Percentiles rank a stretch among this genome's conserved stretches.
Evolutionary conservation across 2,329 filamentous ascomycete genomes (phyloP).

Genomic region (Calonectria pauciramosa): DNA sequence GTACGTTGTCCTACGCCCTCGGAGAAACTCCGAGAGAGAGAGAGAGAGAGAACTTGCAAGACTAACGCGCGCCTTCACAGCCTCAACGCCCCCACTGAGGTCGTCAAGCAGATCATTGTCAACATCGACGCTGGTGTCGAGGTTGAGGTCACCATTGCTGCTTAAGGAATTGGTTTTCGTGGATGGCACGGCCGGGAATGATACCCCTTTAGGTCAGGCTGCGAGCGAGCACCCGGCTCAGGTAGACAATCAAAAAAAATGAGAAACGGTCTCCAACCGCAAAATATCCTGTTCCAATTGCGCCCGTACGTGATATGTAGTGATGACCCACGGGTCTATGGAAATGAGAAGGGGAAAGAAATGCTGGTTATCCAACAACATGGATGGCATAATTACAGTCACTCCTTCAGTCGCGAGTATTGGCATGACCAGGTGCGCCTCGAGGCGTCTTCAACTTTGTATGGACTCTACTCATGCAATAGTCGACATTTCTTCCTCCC

Average conservation of each 20-base stretch:
- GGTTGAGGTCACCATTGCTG: constrained; percentile 93
- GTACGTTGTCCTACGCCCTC: constrained; percentile 64
- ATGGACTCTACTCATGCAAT: background rate
- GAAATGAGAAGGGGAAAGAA: background rate
- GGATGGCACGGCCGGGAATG: constrained; percentile 24
- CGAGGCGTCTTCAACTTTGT: background rate
- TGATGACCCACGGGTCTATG: background rate
- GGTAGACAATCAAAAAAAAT: constrained; percentile 34
- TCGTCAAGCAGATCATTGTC: constrained; percentile 96
- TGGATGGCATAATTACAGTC: too few relatives aligned
- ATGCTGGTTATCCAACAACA: too few relatives aligned
- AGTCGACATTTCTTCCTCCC: background rate
- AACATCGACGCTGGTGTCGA: constrained; percentile 96
- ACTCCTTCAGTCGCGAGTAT: background rate
- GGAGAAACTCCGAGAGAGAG: too few relatives aligned
- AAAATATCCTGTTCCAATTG: constrained; percentile 1
- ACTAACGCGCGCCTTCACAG: constrained; percentile 55
- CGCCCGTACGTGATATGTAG: background rate
- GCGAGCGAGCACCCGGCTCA: constrained; percentile 25
- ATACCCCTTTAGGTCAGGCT: constrained; percentile 26
- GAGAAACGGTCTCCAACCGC: constrained; percentile 20
- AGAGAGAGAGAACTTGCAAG: too few relatives aligned
- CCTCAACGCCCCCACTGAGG: constrained; percentile 97
- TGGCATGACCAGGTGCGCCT: background rate
- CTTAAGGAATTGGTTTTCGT: constrained; percentile 51